Conservation (phyloP, 202 grass and related monocot species). For the Cymbopogon flexuosus region DNA sequence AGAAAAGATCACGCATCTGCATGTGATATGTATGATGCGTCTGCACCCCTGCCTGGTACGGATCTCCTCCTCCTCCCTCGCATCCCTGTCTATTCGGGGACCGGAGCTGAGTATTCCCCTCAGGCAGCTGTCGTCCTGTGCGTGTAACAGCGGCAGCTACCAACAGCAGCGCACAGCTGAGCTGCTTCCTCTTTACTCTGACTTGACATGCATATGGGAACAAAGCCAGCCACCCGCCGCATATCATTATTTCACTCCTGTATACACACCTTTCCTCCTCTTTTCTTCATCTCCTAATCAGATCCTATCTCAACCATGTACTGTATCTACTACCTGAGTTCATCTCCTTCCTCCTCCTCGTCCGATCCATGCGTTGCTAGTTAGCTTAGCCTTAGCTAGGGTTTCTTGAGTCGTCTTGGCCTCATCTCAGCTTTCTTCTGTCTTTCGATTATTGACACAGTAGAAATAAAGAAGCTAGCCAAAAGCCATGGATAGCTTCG, state of each 20-base stretch:
- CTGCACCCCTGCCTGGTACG: neutral
- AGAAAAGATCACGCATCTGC: conserved; percentile 15
- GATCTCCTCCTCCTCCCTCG: neutral
- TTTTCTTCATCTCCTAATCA: neutral
- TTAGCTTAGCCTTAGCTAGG: conserved; percentile 19
- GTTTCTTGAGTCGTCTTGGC: conserved; percentile 27
- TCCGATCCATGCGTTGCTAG: conserved; percentile 2
- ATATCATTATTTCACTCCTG: conserved; percentile 26
- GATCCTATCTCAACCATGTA: neutral
- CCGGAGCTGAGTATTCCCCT: neutral
- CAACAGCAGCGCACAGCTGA: conserved; percentile 14
- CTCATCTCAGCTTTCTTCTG: neutral
- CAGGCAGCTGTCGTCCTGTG: conserved; percentile 3
- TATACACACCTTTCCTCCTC: neutral
- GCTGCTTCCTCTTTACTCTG: conserved; percentile 51
- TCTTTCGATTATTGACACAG: neutral
- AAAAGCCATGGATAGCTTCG: conserved; percentile 39
- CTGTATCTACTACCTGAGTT: neutral
- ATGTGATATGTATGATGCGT: conserved; percentile 29
- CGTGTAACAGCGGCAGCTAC: neutral
- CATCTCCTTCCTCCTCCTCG: neutral
- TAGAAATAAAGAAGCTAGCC: neutral
- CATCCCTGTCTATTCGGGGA: neutral
- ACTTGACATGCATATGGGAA: conserved; percentile 71
- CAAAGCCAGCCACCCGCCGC: conserved; percentile 56